Percentiles rank a stretch among this genome's conserved stretches.
phyloP scores from a whole-genome alignment of 2,329 filamentous ascomycete genomes.

The Whalleya microplaca region DNA sequence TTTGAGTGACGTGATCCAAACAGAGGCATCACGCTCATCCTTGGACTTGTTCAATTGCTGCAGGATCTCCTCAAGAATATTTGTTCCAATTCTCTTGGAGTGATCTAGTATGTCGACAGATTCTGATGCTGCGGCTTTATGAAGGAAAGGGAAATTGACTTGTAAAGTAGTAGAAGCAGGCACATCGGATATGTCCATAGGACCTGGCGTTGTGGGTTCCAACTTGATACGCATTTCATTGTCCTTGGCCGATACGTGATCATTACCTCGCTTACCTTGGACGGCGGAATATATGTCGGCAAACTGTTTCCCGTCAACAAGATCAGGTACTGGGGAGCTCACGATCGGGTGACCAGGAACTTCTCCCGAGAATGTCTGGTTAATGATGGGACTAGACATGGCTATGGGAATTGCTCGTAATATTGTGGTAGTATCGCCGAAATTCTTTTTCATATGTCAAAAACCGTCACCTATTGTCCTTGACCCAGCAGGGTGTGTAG shows the following conservation, averaged over 20 bases:
- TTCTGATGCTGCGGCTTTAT: constrained; percentile 5
- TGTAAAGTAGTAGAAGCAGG: not conserved
- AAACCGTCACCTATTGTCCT: too few relatives aligned
- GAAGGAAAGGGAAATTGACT: constrained; percentile 11
- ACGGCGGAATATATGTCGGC: not conserved
- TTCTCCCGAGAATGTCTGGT: not conserved
- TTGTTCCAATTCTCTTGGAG: constrained; percentile 5
- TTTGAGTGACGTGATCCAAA: constrained; percentile 6
- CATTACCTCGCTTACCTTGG: not conserved
- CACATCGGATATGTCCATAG: not conserved
- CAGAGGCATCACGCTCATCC: constrained; percentile 1
- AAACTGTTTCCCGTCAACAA: not conserved
- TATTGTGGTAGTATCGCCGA: too few relatives aligned
- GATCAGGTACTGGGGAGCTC: not conserved
- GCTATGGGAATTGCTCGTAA: not conserved
- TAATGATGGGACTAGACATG: not conserved
- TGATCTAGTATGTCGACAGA: constrained; percentile 9
- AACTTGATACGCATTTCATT: not conserved
- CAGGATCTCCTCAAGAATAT: constrained; percentile 12
- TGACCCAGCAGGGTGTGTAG: too few relatives aligned
- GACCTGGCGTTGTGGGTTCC: not conserved
- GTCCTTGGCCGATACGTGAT: not conserved
- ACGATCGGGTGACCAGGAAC: not conserved
- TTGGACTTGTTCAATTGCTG: not conserved
- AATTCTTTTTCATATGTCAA: too few relatives aligned